Evolutionary conservation across 2,329 filamentous ascomycete species (phyloP).

Genomic region (Venturia oleaginea): DNA sequence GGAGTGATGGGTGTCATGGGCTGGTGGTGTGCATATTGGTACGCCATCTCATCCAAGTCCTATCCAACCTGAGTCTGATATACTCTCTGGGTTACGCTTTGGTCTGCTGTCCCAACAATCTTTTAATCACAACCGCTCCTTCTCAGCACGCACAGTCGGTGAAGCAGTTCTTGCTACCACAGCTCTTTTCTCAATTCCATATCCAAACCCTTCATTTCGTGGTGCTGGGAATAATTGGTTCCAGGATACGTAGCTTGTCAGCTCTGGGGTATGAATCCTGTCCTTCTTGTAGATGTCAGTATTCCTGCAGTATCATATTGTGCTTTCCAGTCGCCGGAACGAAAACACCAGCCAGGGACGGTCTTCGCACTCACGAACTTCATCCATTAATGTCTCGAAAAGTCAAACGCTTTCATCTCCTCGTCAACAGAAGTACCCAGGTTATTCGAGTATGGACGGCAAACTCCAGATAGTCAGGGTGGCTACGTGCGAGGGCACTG

Average conservation of each 20-base stretch:
- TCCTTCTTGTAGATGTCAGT: neutral
- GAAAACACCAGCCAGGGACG: neutral
- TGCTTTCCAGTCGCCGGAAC: neutral
- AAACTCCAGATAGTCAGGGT: neutral
- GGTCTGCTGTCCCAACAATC: neutral
- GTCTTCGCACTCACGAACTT: neutral
- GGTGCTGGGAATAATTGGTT: neutral
- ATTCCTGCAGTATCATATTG: neutral
- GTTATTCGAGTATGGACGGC: neutral
- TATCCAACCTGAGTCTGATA: neutral
- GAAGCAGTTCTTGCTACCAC: neutral
- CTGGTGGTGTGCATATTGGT: slow-evolving; percentile 10
- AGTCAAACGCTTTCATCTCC: neutral
- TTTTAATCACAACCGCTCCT: neutral
- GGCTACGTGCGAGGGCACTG: neutral
- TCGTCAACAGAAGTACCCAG: neutral
- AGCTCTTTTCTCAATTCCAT: slow-evolving; percentile 2
- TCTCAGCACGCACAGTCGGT: neutral
- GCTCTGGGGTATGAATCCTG: neutral
- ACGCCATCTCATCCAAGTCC: slow-evolving; percentile 12
- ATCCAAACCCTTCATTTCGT: neutral
- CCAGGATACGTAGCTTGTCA: neutral
- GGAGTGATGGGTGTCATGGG: slow-evolving; percentile 12
- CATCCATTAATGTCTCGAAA: neutral
- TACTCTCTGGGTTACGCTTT: neutral